Base-by-base conservation (phyloP, 169 alveolate species). In the Cryptosporidium baileyi region DNA sequence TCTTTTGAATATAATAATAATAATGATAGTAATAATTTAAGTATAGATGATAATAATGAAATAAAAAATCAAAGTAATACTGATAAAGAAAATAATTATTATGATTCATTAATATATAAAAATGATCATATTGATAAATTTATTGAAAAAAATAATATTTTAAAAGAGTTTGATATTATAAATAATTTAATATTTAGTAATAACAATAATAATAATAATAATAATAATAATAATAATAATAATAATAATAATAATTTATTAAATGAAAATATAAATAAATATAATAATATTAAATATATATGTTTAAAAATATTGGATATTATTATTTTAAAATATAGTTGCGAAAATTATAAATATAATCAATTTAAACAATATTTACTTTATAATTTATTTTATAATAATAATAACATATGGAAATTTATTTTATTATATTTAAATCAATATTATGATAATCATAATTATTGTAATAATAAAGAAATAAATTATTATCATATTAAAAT, bases 121-220 rank as follows among this genome's bases (percentile, higher is more conserved):
- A 65, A 65, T 19, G 81, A 65, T n/a, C n/a, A 51, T 13, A 65
- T 65, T n/a, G 81, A 65, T 2, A 65, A 43, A 17, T 65, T 65
- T 47, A 65, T 65, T 26, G 61, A 45, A 19, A 34, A 44, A 0
- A 65, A 65, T 36, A 19, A 65, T 0, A 51, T 65, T 15, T 17
- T 65, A 5, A 38, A 65, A 9, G 81, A 65, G 26, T 65, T 65
- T 45, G 63, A 65, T 47, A 26, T 30, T 3, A 51, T 65, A 59
- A 65, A 65, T 47, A 44, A 65, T 1, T 22, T 62, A 40, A 19
- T 62, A 19, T 1, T 8, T 9, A 51, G 34, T 26, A 5, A 19
- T 26, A 34, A 26, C 4, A 17, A 19, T 0, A 36, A 28, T 11
- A 17, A 3, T 9, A 65, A 65, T n/a, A 30, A 65, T 45, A 44